phyloP scores from a whole-genome alignment of 2,329 filamentous ascomycete genomes.

The Juglanconis sp. region DNA sequence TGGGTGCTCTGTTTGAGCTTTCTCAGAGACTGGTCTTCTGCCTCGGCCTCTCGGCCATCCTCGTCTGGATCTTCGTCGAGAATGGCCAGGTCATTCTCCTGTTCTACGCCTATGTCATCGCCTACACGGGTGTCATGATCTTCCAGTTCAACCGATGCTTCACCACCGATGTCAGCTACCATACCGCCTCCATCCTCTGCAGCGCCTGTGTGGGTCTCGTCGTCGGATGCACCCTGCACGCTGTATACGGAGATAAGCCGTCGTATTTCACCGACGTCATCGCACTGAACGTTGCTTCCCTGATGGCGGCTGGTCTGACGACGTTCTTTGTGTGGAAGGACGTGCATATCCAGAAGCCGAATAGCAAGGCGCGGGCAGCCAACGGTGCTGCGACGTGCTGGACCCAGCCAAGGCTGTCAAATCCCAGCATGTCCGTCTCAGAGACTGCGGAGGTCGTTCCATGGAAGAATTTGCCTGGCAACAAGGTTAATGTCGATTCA shows the following conservation, averaged over 20 bases:
- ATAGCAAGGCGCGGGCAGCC: neutral
- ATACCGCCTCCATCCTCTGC: constrained; percentile 32
- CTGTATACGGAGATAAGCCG: constrained; percentile 24
- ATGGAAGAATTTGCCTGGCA: constrained; percentile 15
- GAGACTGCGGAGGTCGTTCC: constrained; percentile 16
- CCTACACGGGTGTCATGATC: constrained; percentile 34
- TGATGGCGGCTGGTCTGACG: constrained; percentile 30
- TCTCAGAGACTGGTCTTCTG: constrained; percentile 28
- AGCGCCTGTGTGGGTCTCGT: constrained; percentile 30
- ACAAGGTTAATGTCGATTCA: constrained; percentile 18
- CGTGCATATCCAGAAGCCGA: constrained; percentile 17
- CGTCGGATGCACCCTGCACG: constrained; percentile 30
- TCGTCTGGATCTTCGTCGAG: constrained; percentile 34
- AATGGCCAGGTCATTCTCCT: constrained; percentile 28
- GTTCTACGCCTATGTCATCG: constrained; percentile 33
- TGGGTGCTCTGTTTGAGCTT: constrained; percentile 28
- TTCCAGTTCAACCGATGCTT: constrained; percentile 41
- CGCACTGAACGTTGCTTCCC: constrained; percentile 29
- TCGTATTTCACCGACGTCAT: constrained; percentile 31
- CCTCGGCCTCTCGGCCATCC: constrained; percentile 30
- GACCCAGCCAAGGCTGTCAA: constrained; percentile 13
- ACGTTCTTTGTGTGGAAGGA: constrained; percentile 30
- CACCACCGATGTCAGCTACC: constrained; percentile 32
- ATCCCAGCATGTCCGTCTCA: constrained; percentile 17
- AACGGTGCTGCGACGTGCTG: constrained; percentile 1